phyloP scores from a whole-genome alignment of 2,329 filamentous ascomycete species.

The Hysterium pulicare region DNA sequence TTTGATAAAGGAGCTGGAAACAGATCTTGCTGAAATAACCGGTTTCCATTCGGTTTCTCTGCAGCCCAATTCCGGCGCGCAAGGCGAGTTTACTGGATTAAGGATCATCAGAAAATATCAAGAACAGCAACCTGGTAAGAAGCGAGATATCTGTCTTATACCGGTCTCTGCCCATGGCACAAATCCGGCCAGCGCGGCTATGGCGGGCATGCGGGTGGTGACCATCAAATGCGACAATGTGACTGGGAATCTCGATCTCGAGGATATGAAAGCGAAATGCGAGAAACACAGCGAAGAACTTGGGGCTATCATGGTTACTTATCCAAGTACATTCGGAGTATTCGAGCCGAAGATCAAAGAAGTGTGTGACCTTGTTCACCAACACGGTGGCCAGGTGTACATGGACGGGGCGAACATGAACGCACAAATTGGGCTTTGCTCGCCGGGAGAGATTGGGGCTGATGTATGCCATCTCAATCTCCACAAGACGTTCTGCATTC shows the following conservation, averaged over 20 bases:
- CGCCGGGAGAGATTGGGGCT: constrained; percentile 89
- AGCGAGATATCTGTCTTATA: constrained; percentile 89
- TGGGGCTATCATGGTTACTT: constrained; percentile 94
- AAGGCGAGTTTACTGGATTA: constrained; percentile 90
- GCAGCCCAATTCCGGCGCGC: constrained; percentile 93
- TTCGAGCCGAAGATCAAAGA: constrained; percentile 88
- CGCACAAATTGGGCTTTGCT: constrained; percentile 92
- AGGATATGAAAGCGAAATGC: constrained; percentile 82
- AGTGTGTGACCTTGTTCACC: constrained; percentile 80
- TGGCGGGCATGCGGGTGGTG: constrained; percentile 93
- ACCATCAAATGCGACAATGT: constrained; percentile 84
- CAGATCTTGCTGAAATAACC: constrained; percentile 76
- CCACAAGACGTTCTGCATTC: constrained; percentile 99
- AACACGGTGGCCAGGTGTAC: constrained; percentile 88
- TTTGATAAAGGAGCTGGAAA: constrained; percentile 69
- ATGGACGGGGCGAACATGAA: constrained; percentile 99
- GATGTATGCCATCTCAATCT: constrained; percentile 97
- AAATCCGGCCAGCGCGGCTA: constrained; percentile 90
- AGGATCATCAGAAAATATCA: constrained; percentile 84
- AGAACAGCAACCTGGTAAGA: constrained; percentile 62
- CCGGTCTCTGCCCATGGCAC: constrained; percentile 94
- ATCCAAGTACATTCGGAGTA: constrained; percentile 91
- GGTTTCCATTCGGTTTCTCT: constrained; percentile 87
- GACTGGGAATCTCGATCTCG: constrained; percentile 86
- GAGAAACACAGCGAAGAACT: constrained; percentile 82